Conservation (phyloP, 2,329 filamentous ascomycete genomes). For the Botrytis fragariae region DNA sequence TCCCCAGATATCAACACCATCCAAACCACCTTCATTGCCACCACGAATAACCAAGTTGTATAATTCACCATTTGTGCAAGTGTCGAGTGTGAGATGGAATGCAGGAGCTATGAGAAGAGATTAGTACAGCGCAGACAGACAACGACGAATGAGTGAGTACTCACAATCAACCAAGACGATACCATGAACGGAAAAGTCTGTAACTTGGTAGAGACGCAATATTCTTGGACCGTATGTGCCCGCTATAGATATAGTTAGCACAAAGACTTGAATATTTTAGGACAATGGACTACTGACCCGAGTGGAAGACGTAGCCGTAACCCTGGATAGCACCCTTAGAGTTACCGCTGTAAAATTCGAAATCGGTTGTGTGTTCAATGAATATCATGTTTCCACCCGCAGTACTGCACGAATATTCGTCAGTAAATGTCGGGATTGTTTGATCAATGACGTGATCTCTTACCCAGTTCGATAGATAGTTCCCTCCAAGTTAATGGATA, state of each 20-base stretch:
- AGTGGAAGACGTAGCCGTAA: conserved; percentile 49
- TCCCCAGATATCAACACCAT: conserved; percentile 55
- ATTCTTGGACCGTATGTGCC: conserved; percentile 28
- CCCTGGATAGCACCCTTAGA: conserved; percentile 53
- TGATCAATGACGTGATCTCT: not conserved
- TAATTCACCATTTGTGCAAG: conserved; percentile 50
- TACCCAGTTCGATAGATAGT: conserved; percentile 50
- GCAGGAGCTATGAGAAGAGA: conserved; percentile 25
- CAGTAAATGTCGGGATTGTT: not conserved
- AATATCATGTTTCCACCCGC: conserved; percentile 53
- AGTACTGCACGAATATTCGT: conserved; percentile 19
- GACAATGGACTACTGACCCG: conserved; percentile 28
- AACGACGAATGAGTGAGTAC: not conserved
- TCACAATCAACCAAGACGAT: conserved; percentile 31
- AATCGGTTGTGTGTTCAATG: conserved; percentile 49
- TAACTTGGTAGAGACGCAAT: conserved; percentile 27
- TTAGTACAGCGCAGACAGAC: not conserved
- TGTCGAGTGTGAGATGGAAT: conserved; percentile 49
- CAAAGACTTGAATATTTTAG: not conserved
- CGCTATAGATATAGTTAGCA: conserved; percentile 5
- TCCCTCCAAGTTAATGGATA: conserved; percentile 53
- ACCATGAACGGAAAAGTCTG: conserved; percentile 31
- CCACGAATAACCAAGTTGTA: conserved; percentile 57
- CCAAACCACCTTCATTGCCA: conserved; percentile 50
- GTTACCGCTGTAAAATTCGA: conserved; percentile 53